phyloP scores from a whole-genome alignment of 352 stramenopile genomes.

The Phytopythium vexans region DNA sequence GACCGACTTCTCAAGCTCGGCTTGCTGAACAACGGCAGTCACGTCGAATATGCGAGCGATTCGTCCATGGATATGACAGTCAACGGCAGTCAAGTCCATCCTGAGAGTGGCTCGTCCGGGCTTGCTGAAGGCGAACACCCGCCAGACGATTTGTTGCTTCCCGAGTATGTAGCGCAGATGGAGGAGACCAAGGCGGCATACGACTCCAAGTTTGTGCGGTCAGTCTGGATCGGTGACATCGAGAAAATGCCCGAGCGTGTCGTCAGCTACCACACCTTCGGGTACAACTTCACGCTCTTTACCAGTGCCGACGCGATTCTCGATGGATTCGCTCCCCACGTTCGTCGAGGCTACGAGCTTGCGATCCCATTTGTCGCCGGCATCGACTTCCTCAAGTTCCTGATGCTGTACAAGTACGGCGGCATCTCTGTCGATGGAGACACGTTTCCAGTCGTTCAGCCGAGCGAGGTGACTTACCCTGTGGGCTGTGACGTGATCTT shows the following conservation, averaged over 20 bases:
- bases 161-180: no score
- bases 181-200: no score
- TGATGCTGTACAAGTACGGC: slow-evolving; percentile 15
- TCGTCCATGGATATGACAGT: no score
- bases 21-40: no score
- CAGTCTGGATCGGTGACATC: slow-evolving; percentile 15
- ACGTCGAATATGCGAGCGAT: no score
- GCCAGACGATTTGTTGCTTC: no score
- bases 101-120: no score
- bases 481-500: slow-evolving; percentile 11
- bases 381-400: slow-evolving; percentile 17
- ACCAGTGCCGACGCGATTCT: slow-evolving; percentile 9
- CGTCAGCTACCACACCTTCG: slow-evolving; percentile 1
- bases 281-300: slow-evolving; percentile 10
- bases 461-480: slow-evolving; percentile 2
- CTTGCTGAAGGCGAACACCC: no score
- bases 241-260: not conserved
- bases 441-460: slow-evolving; percentile 3
- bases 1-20: no score
- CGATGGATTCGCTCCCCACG: slow-evolving; percentile 7
- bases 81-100: no score
- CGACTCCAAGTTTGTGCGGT: no score
- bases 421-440: slow-evolving; percentile 11
- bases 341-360: slow-evolving; percentile 2
- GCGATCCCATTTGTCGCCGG: slow-evolving; percentile 7